Evolutionary conservation across 192 early-diverging fungal species (phyloP), one percentile per base, ranked within the genome.

Genomic region (Rhizophagus prolifer): DNA sequence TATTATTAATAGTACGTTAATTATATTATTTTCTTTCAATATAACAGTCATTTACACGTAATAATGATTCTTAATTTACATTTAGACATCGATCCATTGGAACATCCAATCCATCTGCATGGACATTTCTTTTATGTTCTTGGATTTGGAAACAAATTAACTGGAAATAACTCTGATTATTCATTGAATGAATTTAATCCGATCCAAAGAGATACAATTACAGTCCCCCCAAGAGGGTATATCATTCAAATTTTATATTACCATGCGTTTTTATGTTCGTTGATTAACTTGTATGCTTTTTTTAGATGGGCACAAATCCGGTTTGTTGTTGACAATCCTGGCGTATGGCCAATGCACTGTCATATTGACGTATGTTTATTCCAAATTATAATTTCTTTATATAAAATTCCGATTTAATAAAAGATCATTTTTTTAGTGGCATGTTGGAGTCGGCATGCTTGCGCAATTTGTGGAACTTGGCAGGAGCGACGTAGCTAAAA

Each of bases 91-190:
- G 90, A 94, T 68, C 81, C 81, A 4, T 87, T 87, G 50, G 82
- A 74, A 31, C 92, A 93, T 66, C 83, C 85, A 44, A 87, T 94
- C 82, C 92, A 94, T 74, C 74, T 93, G 16, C 91, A 93, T 46
- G 90, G 90, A 4, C 90, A 91, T 72, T 82, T 82, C 25, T 92
- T 93, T 84, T 90, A 91, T 80, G 76, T 94, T 38, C 82, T 89
- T 38, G 83, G 80, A 41, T 85, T 82, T 13, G 85, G 86, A 23
- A 63, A 78, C 0, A 81, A 69, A 2, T n/a, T 65, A 2, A 2
- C 30, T 31, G 2, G 2, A 31, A 31, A 1, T 31, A 31, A 31
- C 2, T 31, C 1, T 31, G 30, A 31, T 4, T 71, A 81, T 12
- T 89, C 90, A 21, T 68, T 75, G 23, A 75, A 78, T 76, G 72